phyloP scores from a whole-genome alignment of 352 stramenopile genomes.

The Phytophthora capsici region DNA sequence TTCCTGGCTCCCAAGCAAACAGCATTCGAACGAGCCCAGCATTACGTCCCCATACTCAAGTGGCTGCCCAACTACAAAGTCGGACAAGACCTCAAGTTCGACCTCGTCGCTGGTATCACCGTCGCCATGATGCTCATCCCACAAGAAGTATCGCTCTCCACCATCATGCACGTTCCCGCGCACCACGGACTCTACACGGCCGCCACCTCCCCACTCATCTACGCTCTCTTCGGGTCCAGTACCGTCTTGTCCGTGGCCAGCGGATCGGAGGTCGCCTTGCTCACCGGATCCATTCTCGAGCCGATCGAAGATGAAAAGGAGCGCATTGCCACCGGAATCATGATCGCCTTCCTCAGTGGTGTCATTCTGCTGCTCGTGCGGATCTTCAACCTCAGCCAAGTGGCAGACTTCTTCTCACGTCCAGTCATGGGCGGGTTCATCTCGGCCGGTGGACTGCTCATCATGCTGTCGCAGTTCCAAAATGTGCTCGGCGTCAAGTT shows the following conservation, averaged over 20 bases:
- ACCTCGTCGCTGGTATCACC: conserved; percentile 15
- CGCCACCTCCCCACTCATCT: conserved; percentile 80
- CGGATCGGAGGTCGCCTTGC: conserved; percentile 62
- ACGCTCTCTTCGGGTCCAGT: conserved; percentile 82
- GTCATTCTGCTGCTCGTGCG: conserved; percentile 77
- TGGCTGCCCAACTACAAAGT: conserved; percentile 25
- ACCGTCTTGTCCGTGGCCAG: conserved; percentile 83
- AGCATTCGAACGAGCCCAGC: conserved; percentile 19
- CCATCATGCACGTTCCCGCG: conserved; percentile 18
- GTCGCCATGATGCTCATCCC: conserved; percentile 20
- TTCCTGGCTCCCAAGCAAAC: conserved; percentile 27
- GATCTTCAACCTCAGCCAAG: conserved; percentile 81
- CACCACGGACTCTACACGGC: conserved; percentile 36
- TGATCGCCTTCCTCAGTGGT: conserved; percentile 77
- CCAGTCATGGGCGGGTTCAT: conserved; percentile 91
- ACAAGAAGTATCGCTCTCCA: conserved; percentile 16
- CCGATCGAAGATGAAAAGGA: conserved; percentile 49
- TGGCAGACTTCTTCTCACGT: conserved; percentile 90
- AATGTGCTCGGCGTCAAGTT: conserved; percentile 80
- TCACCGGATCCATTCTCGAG: conserved; percentile 56
- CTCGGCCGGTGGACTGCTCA: conserved; percentile 86
- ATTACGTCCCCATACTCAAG: conserved; percentile 21
- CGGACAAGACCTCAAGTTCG: conserved; percentile 20
- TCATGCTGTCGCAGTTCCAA: conserved; percentile 90
- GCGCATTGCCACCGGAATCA: conserved; percentile 48